Evolutionary conservation across 768 basidiomycete genomes (phyloP).

Genomic region (Suillus spraguei): DNA sequence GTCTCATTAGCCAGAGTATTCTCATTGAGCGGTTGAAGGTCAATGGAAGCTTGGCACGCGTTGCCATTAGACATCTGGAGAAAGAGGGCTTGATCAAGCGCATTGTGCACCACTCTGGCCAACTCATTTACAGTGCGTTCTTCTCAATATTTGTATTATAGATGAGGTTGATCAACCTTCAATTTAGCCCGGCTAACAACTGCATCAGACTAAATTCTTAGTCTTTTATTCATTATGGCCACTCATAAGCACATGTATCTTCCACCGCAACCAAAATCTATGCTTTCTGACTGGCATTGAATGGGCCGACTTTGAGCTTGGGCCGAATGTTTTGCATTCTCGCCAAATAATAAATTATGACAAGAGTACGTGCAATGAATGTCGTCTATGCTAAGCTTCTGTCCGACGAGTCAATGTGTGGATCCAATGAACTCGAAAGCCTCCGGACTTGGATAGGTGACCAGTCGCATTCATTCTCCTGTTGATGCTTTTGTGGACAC

Average conservation of each 20-base stretch:
- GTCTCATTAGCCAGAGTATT: slow-evolving; percentile 96
- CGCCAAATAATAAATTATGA: no score
- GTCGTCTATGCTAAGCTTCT: neutral
- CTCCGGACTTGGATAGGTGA: neutral
- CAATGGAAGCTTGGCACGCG: slow-evolving; percentile 91
- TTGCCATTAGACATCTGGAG: slow-evolving; percentile 90
- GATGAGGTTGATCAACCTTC: slow-evolving; percentile 10
- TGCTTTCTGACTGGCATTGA: slow-evolving; percentile 26
- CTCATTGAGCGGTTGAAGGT: slow-evolving; percentile 98
- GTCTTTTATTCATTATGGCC: slow-evolving; percentile 26
- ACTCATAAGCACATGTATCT: slow-evolving; percentile 39
- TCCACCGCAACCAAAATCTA: slow-evolving; percentile 32
- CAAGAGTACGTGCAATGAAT: neutral
- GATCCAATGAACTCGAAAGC: neutral
- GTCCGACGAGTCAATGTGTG: neutral
- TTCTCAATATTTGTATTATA: neutral
- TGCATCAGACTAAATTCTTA: slow-evolving; percentile 39
- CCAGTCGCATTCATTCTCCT: neutral
- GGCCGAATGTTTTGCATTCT: neutral
- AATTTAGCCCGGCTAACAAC: slow-evolving; percentile 46
- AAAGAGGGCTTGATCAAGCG: slow-evolving; percentile 94
- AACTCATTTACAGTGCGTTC: slow-evolving; percentile 93
- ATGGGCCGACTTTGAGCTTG: neutral
- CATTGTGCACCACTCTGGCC: slow-evolving; percentile 93
- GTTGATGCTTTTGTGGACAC: neutral